A percentile compares a stretch with the other conserved stretches of the same genome.
Conservation (phyloP, 1,139 yeast species). For the Diutina rugosa region DNA sequence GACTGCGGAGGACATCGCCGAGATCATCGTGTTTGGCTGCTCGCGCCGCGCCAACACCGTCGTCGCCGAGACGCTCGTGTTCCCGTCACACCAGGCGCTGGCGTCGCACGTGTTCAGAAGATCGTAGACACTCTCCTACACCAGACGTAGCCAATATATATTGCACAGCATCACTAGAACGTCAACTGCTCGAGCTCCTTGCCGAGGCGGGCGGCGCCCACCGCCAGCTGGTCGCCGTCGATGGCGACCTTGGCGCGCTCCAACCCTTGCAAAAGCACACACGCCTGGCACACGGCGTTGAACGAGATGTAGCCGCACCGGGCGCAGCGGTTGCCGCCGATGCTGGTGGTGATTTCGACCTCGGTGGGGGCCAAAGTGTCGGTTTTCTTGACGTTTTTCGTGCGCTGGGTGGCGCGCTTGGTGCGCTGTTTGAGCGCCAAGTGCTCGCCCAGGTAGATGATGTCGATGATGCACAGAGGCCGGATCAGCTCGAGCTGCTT, state of each 20-base stretch:
- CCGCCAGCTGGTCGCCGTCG: conserved; percentile 35
- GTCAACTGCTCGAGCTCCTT: not conserved
- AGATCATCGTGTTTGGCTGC: conserved; percentile 8
- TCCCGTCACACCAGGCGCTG: conserved; percentile 3
- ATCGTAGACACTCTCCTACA: not conserved
- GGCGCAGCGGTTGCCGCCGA: conserved; percentile 67
- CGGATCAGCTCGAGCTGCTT: conserved; percentile 82
- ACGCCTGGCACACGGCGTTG: conserved; percentile 84
- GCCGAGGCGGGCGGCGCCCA: conserved; percentile 49
- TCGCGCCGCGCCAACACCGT: conserved; percentile 7
- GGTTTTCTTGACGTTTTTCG: conserved; percentile 15
- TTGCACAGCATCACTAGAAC: not conserved
- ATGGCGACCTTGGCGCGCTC: conserved; percentile 56
- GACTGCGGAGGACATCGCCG: conserved; percentile 8
- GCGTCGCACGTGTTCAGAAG: conserved; percentile 2
- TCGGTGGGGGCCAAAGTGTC: conserved; percentile 4
- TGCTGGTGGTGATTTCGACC: conserved; percentile 6
- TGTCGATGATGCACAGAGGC: conserved; percentile 89
- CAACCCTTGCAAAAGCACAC: conserved; percentile 75
- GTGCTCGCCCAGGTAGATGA: conserved; percentile 88
- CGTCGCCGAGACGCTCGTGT: conserved; percentile 6
- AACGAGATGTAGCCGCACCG: conserved; percentile 89
- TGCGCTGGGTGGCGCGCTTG: conserved; percentile 16
- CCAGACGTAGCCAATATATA: not conserved
- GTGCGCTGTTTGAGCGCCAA: conserved; percentile 52